Evolutionary conservation across 345 rosid genomes (phyloP), one percentile per base, ranked within the genome.

Genomic region (Laguncularia racemosa): DNA sequence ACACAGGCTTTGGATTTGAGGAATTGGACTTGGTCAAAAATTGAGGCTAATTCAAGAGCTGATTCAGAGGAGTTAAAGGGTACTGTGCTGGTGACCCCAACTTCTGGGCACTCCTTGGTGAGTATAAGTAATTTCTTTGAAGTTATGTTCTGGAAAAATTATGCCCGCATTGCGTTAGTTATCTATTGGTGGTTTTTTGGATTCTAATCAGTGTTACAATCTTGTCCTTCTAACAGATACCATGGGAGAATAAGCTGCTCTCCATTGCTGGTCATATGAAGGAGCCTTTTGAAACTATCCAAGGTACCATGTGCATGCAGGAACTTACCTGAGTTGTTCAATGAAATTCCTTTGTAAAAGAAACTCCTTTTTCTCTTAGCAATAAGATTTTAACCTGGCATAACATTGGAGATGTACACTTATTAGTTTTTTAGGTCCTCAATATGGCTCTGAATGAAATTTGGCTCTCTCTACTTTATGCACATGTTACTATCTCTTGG

Each of bases 101-200:
- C 97, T 74, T 96, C 99, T 58, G 99, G 99, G 70, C 99, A 88
- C 80, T 85, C 95, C 20, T 72, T 95, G 97, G 99, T 95, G 59
- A 76, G 97, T 79, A 20, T 16, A 50, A 45, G 40, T 50, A 10
- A 33, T 33, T 33, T 33, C 40, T 33, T 33, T 33, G 40, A 33
- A 10, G 40, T 33, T 33, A 7, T 33, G 40, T 33, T 33, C 40
- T 33, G 40, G 11, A 33, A 33, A 5, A 33, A 33, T n/a, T 33
- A 6, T 7, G 40, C 44, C 40, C 63, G 46, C 38, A 65, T 56
- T 33, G 11, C 11, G 9, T 6, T 33, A 33, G 40, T 33, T 33
- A 33, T 33, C 40, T 33, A 33, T 33, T 33, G 40, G 38, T 49
- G 72, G 38, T 56, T 16, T 52, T 44, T 61, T 59, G 58, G 20